A percentile compares a stretch with the other conserved stretches of the same genome.
These are phyloP conservation scores for Neobulgaria alba DNA, from an alignment of 2,329 filamentous ascomycete species.

Conservation along the genomic window DNA sequence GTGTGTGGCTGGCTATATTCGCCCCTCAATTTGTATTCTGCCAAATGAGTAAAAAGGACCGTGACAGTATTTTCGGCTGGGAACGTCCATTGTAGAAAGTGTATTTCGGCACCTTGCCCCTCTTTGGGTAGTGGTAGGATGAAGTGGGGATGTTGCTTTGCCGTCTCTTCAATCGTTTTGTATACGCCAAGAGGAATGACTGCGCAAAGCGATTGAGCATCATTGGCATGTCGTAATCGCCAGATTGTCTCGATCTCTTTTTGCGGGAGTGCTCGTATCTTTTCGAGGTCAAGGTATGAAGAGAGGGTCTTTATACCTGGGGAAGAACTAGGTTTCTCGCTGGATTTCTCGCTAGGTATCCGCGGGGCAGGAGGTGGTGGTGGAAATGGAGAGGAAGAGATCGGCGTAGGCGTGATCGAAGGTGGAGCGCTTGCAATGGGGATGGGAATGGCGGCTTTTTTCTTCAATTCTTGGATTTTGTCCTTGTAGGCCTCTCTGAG, in stretches of 20 bases:
- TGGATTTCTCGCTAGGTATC: constrained; percentile 13
- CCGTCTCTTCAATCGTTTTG: constrained; percentile 59
- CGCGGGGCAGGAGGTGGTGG: constrained; percentile 28
- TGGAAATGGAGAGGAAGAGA: constrained; percentile 25
- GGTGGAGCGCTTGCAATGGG: constrained; percentile 28
- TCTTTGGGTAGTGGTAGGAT: constrained; percentile 75
- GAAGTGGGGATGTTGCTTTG: constrained; percentile 74
- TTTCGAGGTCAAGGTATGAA: constrained; percentile 70
- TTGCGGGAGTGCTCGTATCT: constrained; percentile 61
- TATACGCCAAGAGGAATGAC: constrained; percentile 69
- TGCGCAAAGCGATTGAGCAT: constrained; percentile 73
- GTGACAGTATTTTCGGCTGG: constrained; percentile 61
- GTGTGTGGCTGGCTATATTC: constrained; percentile 90
- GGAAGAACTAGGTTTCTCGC: constrained; percentile 26
- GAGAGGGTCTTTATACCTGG: constrained; percentile 46
- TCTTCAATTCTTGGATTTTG: constrained; percentile 66
- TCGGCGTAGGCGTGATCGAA: constrained; percentile 29
- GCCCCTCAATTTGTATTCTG: constrained; percentile 83
- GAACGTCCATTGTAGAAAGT: constrained; percentile 95
- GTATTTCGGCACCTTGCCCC: constrained; percentile 72
- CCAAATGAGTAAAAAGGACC: constrained; percentile 88
- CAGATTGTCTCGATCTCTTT: constrained; percentile 84
- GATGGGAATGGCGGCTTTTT: constrained; percentile 50
- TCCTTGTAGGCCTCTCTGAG: constrained; percentile 78
- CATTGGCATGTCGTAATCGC: constrained; percentile 75